Percentiles rank a stretch among this genome's conserved stretches.
Evolutionary conservation across 345 rosid genomes (phyloP).

Genomic region (Viola odorata): DNA sequence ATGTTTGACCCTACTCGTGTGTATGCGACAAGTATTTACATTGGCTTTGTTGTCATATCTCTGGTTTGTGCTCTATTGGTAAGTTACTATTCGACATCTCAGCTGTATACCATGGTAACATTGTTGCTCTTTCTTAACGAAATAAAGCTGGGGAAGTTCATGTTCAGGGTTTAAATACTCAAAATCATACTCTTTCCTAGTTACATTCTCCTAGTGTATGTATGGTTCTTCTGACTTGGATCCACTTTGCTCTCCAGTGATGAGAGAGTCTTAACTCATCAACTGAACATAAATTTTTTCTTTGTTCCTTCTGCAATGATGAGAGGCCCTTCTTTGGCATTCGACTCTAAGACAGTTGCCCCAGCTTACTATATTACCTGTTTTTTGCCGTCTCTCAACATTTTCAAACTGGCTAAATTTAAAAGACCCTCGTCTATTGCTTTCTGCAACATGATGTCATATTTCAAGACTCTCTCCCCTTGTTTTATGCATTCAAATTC

Average conservation of each 20-base stretch:
- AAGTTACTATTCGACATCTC: slow-evolving; percentile 20
- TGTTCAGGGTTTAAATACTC: neutral
- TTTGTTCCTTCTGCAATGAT: neutral
- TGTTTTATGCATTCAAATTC: too few species aligned
- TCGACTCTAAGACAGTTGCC: too few species aligned
- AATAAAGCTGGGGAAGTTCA: neutral
- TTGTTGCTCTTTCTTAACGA: neutral
- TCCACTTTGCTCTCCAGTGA: too few species aligned
- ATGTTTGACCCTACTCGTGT: slow-evolving; percentile 77
- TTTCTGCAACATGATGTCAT: too few species aligned
- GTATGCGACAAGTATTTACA: slow-evolving; percentile 68
- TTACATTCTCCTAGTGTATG: neutral
- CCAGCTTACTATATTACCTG: too few species aligned
- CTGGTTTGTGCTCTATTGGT: slow-evolving; percentile 89
- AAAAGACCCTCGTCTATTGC: too few species aligned
- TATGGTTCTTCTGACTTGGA: neutral
- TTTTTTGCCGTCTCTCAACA: too few species aligned
- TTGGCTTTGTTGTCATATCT: slow-evolving; percentile 63
- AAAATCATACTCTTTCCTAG: neutral
- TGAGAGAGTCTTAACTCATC: too few species aligned
- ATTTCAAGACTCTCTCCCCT: neutral
- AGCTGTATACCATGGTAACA: neutral
- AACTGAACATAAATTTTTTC: too few species aligned
- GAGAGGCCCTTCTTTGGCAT: too few species aligned
- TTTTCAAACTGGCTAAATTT: too few species aligned